Evolutionary conservation across 2,329 filamentous ascomycete genomes (phyloP).

Genomic region (Apiospora phragmitis): DNA sequence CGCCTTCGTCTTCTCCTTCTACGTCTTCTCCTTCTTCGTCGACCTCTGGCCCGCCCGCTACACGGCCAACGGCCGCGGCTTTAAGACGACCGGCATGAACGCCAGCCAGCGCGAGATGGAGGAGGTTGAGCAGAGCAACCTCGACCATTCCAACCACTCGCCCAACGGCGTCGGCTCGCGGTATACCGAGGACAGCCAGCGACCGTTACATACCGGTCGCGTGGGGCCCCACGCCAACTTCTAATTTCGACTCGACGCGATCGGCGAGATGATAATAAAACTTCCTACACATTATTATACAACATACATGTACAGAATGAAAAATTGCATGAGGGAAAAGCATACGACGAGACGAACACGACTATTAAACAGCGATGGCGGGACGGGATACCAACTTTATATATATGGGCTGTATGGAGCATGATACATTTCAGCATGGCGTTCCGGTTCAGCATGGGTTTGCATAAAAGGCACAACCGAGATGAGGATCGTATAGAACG

Average conservation of each 20-base stretch:
- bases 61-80: slow-evolving; percentile 38
- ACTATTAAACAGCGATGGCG: neutral
- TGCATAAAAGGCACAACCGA: neutral
- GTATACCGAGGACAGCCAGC: slow-evolving; percentile 28
- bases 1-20: slow-evolving; percentile 83
- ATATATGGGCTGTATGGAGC: neutral
- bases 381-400: neutral
- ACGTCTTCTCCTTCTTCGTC: slow-evolving; percentile 82
- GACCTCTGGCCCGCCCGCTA: slow-evolving; percentile 80
- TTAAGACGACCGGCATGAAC: slow-evolving; percentile 23
- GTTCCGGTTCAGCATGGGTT: slow-evolving; percentile 1
- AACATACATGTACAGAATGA: neutral
- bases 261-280: neutral
- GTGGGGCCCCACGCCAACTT: slow-evolving; percentile 14
- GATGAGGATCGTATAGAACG: neutral
- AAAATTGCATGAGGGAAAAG: neutral
- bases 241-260: slow-evolving; percentile 10
- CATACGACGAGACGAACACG: neutral
- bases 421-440: neutral
- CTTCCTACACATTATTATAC: neutral
- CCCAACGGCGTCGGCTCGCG: slow-evolving; percentile 16
- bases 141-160: slow-evolving; percentile 16
- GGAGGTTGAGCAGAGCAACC: slow-evolving; percentile 21
- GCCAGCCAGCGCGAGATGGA: slow-evolving; percentile 23
- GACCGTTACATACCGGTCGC: slow-evolving; percentile 24